Base-by-base conservation (phyloP, 1,139 yeast species). In the Debaryomyces subglobosus region DNA sequence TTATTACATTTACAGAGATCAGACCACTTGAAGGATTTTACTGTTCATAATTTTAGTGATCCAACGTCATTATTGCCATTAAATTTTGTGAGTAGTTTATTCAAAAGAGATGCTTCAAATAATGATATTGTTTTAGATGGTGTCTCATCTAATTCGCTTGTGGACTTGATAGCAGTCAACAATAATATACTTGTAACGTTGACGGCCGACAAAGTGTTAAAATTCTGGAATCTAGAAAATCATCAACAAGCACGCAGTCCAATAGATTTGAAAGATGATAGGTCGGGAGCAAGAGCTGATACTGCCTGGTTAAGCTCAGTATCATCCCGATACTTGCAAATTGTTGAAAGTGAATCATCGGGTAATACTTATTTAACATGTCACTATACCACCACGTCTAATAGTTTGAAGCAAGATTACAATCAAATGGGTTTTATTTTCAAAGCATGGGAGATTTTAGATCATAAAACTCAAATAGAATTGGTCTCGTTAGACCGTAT, bases 11-110 rank as follows among this genome's bases (percentile, higher is more conserved):
- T 86, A 65, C 59, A 61, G 53, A 75, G 81, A 61, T 52, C 64
- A 0, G 18, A 55, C 2, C 59, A 66, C 1, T 68, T 77, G 30
- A 64, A 63, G 1, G 78, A 78, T 15, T 69, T 79, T 40, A 78
- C 76, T 36, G 81, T 86, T 3, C 66, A 68, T 32, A 74, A 83
- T 41, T 85, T 85, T 62, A 76, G 71, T 50, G 87, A 82, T 53
- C 51, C 54, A 49, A 66, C 77, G n/a, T 78, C 86, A 0, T 73
- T 80, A 47, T 52, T 69, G 23, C 64, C 70, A 3, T 62, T 84
- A 30, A 78, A 74, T 52, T 68, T 73, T 50, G 65, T 67, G 34
- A 56, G 62, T 23, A 61, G 67, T 3, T 44, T 68, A n/a, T 64
- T 67, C 54, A 54, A 53, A 23, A 55, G 49, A 39, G 50, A 44